Evolutionary conservation across 257 asterid genomes (phyloP).

Genomic region (Jasminum sambac): DNA sequence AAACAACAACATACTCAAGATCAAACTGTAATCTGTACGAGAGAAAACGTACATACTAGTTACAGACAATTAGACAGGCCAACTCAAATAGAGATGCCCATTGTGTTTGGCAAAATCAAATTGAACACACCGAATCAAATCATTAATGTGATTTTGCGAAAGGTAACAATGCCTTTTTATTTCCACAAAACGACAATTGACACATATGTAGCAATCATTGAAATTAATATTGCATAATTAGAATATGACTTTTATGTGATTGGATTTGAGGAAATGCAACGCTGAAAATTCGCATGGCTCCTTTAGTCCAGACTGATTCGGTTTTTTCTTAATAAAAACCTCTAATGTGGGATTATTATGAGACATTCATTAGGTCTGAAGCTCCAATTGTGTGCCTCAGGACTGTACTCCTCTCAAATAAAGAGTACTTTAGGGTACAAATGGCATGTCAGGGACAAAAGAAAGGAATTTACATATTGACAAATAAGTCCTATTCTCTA

Average conservation of each 20-base stretch:
- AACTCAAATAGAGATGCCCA: not conserved
- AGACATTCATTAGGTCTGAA: constrained; percentile 1
- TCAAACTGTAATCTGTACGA: not conserved
- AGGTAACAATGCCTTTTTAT: not conserved
- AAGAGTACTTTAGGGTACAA: not conserved
- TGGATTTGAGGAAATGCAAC: not conserved
- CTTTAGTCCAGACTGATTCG: not conserved
- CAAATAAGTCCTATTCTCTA: not conserved
- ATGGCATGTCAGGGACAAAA: not conserved
- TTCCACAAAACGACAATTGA: not conserved
- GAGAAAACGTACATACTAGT: not conserved
- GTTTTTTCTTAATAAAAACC: not conserved
- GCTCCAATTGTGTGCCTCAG: not conserved
- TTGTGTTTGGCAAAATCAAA: constrained; percentile 2
- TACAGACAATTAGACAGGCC: not conserved
- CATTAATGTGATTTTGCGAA: not conserved
- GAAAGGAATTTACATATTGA: not conserved
- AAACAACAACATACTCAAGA: not conserved
- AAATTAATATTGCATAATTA: not conserved
- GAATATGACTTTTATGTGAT: not conserved
- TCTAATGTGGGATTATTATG: not conserved
- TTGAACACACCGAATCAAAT: not conserved
- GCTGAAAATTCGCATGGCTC: not conserved
- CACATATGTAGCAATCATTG: not conserved
- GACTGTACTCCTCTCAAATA: not conserved